Base-by-base conservation (phyloP, 164 flowering plant genomes). In the Platanus orientalis region DNA sequence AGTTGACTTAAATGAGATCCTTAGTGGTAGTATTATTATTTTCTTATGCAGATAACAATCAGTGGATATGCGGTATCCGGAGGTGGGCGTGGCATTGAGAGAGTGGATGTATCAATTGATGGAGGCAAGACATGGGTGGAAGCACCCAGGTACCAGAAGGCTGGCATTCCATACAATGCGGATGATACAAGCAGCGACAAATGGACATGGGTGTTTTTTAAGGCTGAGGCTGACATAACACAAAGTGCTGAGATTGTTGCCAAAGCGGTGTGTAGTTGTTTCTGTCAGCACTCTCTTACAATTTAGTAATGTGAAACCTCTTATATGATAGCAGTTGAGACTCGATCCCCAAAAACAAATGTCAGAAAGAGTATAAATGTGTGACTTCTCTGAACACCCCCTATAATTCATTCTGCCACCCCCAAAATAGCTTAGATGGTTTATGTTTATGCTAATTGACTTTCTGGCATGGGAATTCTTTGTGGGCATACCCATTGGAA, bases 181-280 rank as follows among this genome's bases (percentile, higher is more conserved):
- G 98, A 86, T 80, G 84, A 74, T 55, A 45, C 59, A 42, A 77
- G 27, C 65, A 79, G 87, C 67, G 97, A 90, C 76, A 93, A 84
- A 69, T 93, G 98, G 98, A 92, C 95, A 28, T 93, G 98, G 98
- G 96, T 89, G 51, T 70, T 90, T 44, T 93, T 93, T 66, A 82
- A 84, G 71, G 81, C 75, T 7, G 63, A 70, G 29, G 81, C 74
- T 64, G 81, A 87, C 63, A 71, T 87, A 24, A 66, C 72, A 14
- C 63, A 60, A 20, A 68, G 59, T 56, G 69, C 95, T 21, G 87
- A 83, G 71, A 87, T 90, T 68, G 85, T 89, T 62, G 98, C 89
- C 19, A 93, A 93, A 85, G 97, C 96, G 70, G 98, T 94, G 81
- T 29, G 81, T 70, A 24, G n/a, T 64, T 45, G 1, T 64, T 60